Evolutionary conservation across 345 rosid species (phyloP).

Genomic region (Combretum micranthum): DNA sequence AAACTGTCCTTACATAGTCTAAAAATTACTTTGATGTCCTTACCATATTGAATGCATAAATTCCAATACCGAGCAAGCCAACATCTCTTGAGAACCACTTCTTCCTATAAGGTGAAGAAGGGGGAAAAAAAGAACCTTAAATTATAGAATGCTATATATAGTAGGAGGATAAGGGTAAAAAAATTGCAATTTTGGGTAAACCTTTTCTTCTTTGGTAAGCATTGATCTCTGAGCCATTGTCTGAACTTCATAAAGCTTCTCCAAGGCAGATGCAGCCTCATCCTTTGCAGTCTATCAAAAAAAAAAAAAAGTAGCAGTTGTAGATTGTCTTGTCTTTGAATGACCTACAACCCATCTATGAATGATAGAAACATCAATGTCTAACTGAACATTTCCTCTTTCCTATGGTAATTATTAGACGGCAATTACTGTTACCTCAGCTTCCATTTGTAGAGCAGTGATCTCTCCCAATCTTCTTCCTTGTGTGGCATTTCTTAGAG

Average conservation of each 20-base stretch:
- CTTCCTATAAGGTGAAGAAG: conserved; percentile 64
- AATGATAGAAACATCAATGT: no score
- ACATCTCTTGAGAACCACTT: conserved; percentile 92
- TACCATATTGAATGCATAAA: conserved; percentile 75
- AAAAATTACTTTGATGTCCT: conserved; percentile 6
- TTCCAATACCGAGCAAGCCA: conserved; percentile 99
- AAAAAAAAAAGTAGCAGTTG: background rate
- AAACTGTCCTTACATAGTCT: background rate
- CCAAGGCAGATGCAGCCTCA: conserved; percentile 59
- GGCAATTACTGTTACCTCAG: conserved; percentile 45
- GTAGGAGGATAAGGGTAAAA: conserved; percentile 18
- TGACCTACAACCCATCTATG: no score
- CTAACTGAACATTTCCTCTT: no score
- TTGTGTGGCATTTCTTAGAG: conserved; percentile 50
- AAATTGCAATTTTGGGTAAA: conserved; percentile 20
- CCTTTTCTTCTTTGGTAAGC: conserved; percentile 90
- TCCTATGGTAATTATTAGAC: no score
- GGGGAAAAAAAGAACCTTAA: conserved; percentile 16
- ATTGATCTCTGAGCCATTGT: conserved; percentile 63
- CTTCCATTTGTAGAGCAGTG: conserved; percentile 54
- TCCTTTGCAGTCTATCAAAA: conserved; percentile 53
- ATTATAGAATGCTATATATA: conserved; percentile 8
- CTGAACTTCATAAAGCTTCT: conserved; percentile 62
- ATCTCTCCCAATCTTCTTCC: conserved; percentile 43
- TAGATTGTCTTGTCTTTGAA: background rate